Base-by-base conservation (phyloP, 306 rosid genomes). In the Lathyrus oleraceus region DNA sequence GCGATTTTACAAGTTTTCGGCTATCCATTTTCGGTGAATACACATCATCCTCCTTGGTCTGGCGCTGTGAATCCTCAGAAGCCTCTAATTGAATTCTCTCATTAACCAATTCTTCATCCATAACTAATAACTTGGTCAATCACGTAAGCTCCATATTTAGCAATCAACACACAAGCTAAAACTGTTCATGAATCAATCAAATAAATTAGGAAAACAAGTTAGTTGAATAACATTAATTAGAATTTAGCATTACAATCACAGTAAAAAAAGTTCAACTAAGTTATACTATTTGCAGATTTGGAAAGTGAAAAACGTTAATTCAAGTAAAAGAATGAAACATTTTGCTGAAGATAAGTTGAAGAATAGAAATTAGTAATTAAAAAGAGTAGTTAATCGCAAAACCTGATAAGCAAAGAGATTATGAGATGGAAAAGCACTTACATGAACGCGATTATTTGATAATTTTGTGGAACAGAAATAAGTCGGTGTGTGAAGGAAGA, bases 21-120 rank as follows among this genome's bases (percentile, higher is more conserved):
- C 49, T 30, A 64, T 73, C 78, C 4, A 74, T 70, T 73, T 67
- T 73, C 9, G 66, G 76, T 30, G 76, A 58, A 82, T 78, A 81
- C 66, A 28, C 67, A 8, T 74, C 86, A 4, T 53, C 83, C 56
- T 85, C 92, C 72, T 81, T 93, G 65, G 61, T 73, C 63, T 81
- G 92, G 38, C 67, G 76, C 73, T 77, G 88, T 4, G 76, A 79
- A 36, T 81, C 85, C 76, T 84, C 97, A 6, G 64, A 71, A 28
- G 45, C 51, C 67, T 71, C 86, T 53, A 83, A 76, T 5, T 71
- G 78, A 8, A 45, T 39, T 69, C 69, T 80, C 57, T 80, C 96
- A 78, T 81, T 90, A 40, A 76, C 86, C 84, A 86, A 67, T 68
- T 68, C 82, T 66, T 85, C 90, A 51, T 88, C 91, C 94, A 90